Evolutionary conservation across 2,329 filamentous ascomycete genomes (phyloP).

Genomic region (Alternaria solani): DNA sequence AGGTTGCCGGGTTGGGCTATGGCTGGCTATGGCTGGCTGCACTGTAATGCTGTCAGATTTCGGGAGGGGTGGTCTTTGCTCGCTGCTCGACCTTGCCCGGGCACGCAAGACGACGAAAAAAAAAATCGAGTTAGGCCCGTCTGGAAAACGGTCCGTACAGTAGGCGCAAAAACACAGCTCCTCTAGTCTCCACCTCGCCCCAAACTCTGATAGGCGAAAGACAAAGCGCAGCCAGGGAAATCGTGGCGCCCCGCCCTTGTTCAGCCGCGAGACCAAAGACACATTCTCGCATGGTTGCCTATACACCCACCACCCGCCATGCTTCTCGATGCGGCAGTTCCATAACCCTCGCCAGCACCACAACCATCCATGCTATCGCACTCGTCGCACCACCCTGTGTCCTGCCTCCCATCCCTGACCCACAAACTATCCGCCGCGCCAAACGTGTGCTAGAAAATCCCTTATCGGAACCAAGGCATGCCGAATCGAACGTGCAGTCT

Average conservation of each 20-base stretch:
- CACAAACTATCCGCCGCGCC: constrained; percentile 3
- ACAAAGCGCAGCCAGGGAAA: constrained; percentile 13
- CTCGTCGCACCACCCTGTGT: neutral
- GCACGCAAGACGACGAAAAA: constrained; percentile 9
- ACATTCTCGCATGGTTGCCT: constrained; percentile 17
- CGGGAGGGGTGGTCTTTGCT: neutral
- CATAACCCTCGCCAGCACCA: constrained; percentile 1
- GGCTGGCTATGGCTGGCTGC: constrained; percentile 13
- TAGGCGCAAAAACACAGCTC: constrained; percentile 5
- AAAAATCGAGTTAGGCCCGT: constrained; percentile 22
- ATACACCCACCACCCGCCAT: constrained; percentile 30
- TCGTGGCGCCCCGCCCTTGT: constrained; percentile 13
- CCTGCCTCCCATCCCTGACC: constrained; percentile 4
- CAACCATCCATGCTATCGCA: constrained; percentile 9
- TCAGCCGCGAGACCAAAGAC: constrained; percentile 13
- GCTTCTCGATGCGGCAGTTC: constrained; percentile 21
- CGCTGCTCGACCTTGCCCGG: constrained; percentile 20
- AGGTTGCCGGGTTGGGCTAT: constrained; percentile 9
- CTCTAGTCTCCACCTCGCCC: neutral
- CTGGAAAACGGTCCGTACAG: constrained; percentile 29
- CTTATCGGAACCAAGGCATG: constrained; percentile 7
- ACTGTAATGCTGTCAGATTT: constrained; percentile 24
- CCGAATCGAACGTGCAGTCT: constrained; percentile 7
- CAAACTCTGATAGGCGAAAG: constrained; percentile 13
- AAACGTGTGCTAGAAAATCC: constrained; percentile 1